Conservation (phyloP, 2,329 filamentous ascomycete genomes). For the Xylariaceae sp. region DNA sequence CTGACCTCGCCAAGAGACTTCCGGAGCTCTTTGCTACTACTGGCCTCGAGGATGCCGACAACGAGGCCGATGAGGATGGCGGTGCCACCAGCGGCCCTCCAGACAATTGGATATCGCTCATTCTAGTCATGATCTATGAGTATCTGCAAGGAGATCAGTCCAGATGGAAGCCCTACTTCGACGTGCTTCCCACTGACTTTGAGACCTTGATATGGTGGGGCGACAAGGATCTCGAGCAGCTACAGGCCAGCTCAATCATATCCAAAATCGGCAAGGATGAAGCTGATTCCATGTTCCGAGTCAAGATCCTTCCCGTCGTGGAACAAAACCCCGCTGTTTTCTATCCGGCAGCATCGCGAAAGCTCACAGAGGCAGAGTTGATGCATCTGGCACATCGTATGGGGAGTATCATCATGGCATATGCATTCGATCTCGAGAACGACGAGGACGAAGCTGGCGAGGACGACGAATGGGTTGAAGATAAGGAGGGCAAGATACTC, state of each 20-base stretch:
- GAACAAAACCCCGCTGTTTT: conserved; percentile 46
- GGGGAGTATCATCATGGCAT: conserved; percentile 88
- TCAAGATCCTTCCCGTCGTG: conserved; percentile 51
- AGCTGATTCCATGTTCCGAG: conserved; percentile 67
- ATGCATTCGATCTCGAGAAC: conserved; percentile 77
- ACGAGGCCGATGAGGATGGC: conserved; percentile 38
- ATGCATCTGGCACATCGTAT: conserved; percentile 67
- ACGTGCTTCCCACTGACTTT: conserved; percentile 68
- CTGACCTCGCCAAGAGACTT: conserved; percentile 59
- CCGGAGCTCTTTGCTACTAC: conserved; percentile 49
- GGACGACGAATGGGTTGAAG: conserved; percentile 64
- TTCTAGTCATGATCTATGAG: conserved; percentile 81
- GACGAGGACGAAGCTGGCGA: conserved; percentile 52
- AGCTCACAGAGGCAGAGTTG: conserved; percentile 44
- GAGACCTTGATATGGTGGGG: conserved; percentile 92
- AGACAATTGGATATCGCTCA: conserved; percentile 59
- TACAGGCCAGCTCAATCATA: conserved; percentile 75
- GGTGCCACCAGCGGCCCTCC: conserved; percentile 34
- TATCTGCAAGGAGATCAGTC: conserved; percentile 57
- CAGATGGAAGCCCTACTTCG: conserved; percentile 74
- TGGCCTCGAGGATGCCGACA: conserved; percentile 34
- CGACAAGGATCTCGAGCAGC: conserved; percentile 62
- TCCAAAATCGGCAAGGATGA: conserved; percentile 71
- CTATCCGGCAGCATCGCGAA: conserved; percentile 35
- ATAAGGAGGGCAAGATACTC: conserved; percentile 53